These are phyloP conservation scores for Exophiala mesophila DNA, from an alignment of 2,329 filamentous ascomycete genomes.

Conservation along the genomic window DNA sequence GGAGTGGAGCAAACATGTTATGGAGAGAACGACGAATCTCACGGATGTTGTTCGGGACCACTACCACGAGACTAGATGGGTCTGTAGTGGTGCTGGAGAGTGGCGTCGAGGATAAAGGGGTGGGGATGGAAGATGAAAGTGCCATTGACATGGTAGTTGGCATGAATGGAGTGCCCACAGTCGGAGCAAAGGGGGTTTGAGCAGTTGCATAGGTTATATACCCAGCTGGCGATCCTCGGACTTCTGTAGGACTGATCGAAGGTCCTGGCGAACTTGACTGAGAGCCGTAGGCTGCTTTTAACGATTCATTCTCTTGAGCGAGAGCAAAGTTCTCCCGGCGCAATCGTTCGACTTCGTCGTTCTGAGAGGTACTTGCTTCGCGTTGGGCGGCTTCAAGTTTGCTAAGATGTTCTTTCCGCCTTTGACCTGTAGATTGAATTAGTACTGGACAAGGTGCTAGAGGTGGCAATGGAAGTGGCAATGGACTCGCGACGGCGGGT, in stretches of 20 bases:
- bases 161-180: constrained; percentile 10
- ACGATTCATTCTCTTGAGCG: constrained; percentile 37
- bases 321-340: constrained; percentile 39
- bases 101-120: constrained; percentile 17
- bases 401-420: constrained; percentile 42
- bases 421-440: constrained; percentile 33
- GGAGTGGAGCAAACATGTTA: constrained; percentile 34
- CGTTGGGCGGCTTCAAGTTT: constrained; percentile 41
- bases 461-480: too few relatives aligned
- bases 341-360: constrained; percentile 39
- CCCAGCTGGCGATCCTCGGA: constrained; percentile 24
- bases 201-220: constrained; percentile 21
- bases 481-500: constrained; percentile 1
- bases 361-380: constrained; percentile 36
- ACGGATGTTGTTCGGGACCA: constrained; percentile 34
- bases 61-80: constrained; percentile 23
- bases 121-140: constrained; percentile 15
- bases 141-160: constrained; percentile 4
- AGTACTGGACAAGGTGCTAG: too few relatives aligned
- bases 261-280: constrained; percentile 28
- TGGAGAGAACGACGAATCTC: constrained; percentile 34
- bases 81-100: constrained; percentile 17
- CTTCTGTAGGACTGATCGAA: constrained; percentile 22
- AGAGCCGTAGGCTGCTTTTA: constrained; percentile 34
- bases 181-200: constrained; percentile 16